phyloP scores from a whole-genome alignment of 2,329 filamentous ascomycete genomes.

The Epichloe typhina region DNA sequence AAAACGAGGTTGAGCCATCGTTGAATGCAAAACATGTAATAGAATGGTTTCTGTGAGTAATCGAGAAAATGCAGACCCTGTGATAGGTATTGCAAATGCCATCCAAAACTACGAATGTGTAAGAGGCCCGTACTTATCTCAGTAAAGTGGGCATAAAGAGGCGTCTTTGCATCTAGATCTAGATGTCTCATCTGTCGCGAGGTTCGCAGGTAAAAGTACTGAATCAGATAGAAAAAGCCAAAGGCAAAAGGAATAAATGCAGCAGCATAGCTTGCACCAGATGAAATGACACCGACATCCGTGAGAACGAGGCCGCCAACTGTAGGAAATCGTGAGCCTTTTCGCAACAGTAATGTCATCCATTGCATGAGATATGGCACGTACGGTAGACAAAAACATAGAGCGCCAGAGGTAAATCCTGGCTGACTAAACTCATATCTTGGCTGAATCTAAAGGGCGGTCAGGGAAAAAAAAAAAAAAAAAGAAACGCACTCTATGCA shows the following conservation, averaged over 20 bases:
- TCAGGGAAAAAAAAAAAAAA: background rate
- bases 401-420: conserved; percentile 4
- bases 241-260: conserved; percentile 32
- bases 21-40: conserved; percentile 35
- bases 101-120: conserved; percentile 22
- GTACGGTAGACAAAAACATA: conserved; percentile 2
- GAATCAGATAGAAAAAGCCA: conserved; percentile 15
- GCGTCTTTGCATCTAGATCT: conserved; percentile 17
- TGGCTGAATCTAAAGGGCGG: conserved; percentile 6
- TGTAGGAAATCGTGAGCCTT: background rate
- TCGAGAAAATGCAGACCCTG: conserved; percentile 18
- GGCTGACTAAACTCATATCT: conserved; percentile 6
- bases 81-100: conserved; percentile 9
- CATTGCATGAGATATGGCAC: background rate
- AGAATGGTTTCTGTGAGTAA: conserved; percentile 15
- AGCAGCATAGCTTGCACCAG: conserved; percentile 26
- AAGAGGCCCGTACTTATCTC: conserved; percentile 11
- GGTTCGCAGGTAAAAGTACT: conserved; percentile 16
- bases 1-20: conserved; percentile 35
- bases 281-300: conserved; percentile 24
- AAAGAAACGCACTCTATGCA: too few relatives aligned
- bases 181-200: conserved; percentile 18
- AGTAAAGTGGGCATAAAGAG: conserved; percentile 15
- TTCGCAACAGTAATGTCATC: too few relatives aligned
- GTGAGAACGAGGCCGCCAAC: background rate